Evolutionary conservation across 2,329 filamentous ascomycete genomes (phyloP), one percentile per base, ranked within the genome.

Genomic region (Exophiala viscosa): DNA sequence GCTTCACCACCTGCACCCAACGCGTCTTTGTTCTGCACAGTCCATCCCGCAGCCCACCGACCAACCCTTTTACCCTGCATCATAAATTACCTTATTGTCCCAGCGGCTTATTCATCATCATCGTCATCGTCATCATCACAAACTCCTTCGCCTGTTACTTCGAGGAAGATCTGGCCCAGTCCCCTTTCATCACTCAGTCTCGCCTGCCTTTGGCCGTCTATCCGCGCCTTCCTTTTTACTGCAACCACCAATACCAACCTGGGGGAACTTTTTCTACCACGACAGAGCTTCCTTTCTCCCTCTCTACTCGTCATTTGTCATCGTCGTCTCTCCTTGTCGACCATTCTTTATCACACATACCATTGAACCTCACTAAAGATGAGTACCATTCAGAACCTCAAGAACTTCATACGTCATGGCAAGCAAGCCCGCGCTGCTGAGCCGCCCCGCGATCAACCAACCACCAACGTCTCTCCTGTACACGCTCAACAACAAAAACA

Each of bases 381-480:
- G 82, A 83, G 80, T 65, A 82, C 82, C 42, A 95, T 96, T 76
- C 92, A 96, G 76, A 93, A 93, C 69, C 57, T 96, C 65, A 96
- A 97, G 76, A 96, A 96, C 74, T 95, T 97, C 74, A 93, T 97
- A 74, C 88, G 92, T 62, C 92, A 96, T 78, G 92, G 92, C 73
- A 96, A 96, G 78, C 90, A 96, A 79, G 92, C 90, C 64, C 87
- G 90, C 62, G 79, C 77, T 60, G 79, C 81, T 61, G 79, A 83
- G 51, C 76, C 77, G 53, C 74, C 71, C 40, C 80, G 80, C 64
- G 81, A 76, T 55, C 81, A 83, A 67, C 78, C 80, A 62, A 86
- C 78, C 61, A 84, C 81, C 55, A 79, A 81, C 64, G 76, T 85
- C 58, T 83, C 83, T 48, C 74, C 79, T 52, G 77, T 86, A 54